Evolutionary conservation across 441 rosid genomes (phyloP).

Genomic region (Erodium moschatum): DNA sequence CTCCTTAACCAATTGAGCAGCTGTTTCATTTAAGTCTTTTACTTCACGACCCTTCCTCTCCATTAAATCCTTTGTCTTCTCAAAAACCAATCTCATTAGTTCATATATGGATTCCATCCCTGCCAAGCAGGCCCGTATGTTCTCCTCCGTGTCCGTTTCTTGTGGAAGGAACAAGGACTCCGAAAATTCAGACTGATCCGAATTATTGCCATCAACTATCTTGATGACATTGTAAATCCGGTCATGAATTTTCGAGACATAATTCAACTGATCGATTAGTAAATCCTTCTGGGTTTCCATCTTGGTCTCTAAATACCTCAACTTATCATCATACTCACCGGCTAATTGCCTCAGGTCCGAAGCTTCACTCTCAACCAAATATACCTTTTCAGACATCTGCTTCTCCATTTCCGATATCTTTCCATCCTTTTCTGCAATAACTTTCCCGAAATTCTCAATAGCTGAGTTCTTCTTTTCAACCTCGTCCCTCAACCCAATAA

Average conservation of each 20-base stretch:
- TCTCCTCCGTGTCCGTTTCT: constrained; percentile 70
- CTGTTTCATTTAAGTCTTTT: constrained; percentile 59
- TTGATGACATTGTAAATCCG: constrained; percentile 47
- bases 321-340: no score
- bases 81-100: constrained; percentile 46
- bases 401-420: no score
- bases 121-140: constrained; percentile 68
- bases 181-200: constrained; percentile 55
- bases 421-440: no score
- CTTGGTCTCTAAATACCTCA: no score
- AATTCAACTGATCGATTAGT: constrained; percentile 69
- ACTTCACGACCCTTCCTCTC: constrained; percentile 51
- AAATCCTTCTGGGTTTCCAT: constrained; percentile 31
- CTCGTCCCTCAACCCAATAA: constrained; percentile 59
- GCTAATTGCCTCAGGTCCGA: constrained; percentile 38
- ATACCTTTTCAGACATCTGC: constrained; percentile 36
- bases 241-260: constrained; percentile 64
- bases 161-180: constrained; percentile 77
- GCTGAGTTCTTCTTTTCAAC: constrained; percentile 41
- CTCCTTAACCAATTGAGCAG: constrained; percentile 55
- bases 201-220: constrained; percentile 46
- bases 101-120: constrained; percentile 79
- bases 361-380: constrained; percentile 41
- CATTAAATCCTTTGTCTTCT: constrained; percentile 44
- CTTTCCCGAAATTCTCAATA: constrained; percentile 26